Base-by-base conservation (phyloP, 1,284 basidiomycete species). In the Ustilago xerochloae region DNA sequence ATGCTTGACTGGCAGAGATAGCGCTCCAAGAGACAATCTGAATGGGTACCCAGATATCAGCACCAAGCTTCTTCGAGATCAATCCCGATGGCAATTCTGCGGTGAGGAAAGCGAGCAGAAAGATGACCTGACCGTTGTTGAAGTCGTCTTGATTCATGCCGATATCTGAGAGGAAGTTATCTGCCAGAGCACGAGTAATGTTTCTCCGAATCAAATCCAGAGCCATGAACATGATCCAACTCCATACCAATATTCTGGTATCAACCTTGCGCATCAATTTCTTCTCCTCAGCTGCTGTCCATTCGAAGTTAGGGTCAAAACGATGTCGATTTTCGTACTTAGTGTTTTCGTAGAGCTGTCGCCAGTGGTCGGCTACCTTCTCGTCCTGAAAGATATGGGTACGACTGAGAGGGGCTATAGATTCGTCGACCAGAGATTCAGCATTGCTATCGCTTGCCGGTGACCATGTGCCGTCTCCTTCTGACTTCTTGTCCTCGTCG, bases 1-100 rank as follows among this genome's bases (percentile, higher is more conserved):
- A 61, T 0, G 63, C 49, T 22, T 80, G 78, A n/a, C 32, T 30
- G 3, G 57, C 58, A 10, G 53, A 54, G 28, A 79, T 36, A 36
- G 69, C 24, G 22, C 52, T 51, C 78, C 78, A 80, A 2, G 49
- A 20, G 0, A 75, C 55, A 18, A 80, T 80, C 53, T 75, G 74
- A 0, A 48, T 60, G 0, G 80, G 80, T 0, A 81, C 53, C 79
- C 77, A 81, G 10, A 62, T 29, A 26, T 81, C 77, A 20, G 63
- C 58, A 2, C 80, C 80, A 7, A 81, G 49, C 38, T 76, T 66
- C 48, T 81, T 81, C 16, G 68, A 68, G 41, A 79, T 74, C 13
- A 81, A 33, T 8, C 75, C 68, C 1, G 67, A 76, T 1, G 80
- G 80, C 12, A 81, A 38, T 35, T 81, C 80, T 16, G 75, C 73